Base-by-base conservation (phyloP, 176 grass and related monocot genomes). In the Bonia amplexicaulis region DNA sequence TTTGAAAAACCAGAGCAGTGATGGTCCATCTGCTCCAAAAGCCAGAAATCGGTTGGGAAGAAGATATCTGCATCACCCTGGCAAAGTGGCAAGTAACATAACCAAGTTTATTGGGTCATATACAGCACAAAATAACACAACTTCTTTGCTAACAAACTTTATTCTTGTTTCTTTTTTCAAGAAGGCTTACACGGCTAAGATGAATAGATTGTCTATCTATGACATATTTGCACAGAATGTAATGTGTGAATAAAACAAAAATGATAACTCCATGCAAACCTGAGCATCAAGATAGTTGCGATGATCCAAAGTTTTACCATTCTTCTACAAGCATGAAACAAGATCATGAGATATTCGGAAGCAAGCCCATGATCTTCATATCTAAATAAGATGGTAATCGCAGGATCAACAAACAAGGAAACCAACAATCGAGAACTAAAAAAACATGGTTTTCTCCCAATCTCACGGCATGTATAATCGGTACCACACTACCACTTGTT, bases 61-160 rank as follows among this genome's bases (percentile, higher is more conserved):
- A 96, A 96, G 82, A 98, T 96, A 87, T 98, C 96, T 31, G 96
- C 86, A 75, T 98, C 89, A 66, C 96, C 96, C 96, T 98, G 90
- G 22, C 22, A 61, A 75, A 71, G 44, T 51, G 61, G 27, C 26
- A 66, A 31, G 76, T 81, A 69, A 78, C 69, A 69, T 71, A 86
- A 76, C 40, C 40, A 59, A n/a, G 51, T 76, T 74, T 68, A 45
- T 58, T 54, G 17, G 66, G n/a, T 82, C 45, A 84, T 63, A 51
- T 10, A 40, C 20, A 26, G 6, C 12, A 84, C 12, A 2, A 46
- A 47, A 44, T 62, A 27, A 61, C 29, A 22, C n/a, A 35, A 46
- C 22, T 55, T 80, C 12, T 68, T 87, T 67, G 19, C 23, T 46
- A 17, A 35, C 54, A 51, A 16, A 23, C 29, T 6, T 29, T 14